phyloP scores from a whole-genome alignment of 2,329 filamentous ascomycete genomes.

The Exophiala spinifera region DNA sequence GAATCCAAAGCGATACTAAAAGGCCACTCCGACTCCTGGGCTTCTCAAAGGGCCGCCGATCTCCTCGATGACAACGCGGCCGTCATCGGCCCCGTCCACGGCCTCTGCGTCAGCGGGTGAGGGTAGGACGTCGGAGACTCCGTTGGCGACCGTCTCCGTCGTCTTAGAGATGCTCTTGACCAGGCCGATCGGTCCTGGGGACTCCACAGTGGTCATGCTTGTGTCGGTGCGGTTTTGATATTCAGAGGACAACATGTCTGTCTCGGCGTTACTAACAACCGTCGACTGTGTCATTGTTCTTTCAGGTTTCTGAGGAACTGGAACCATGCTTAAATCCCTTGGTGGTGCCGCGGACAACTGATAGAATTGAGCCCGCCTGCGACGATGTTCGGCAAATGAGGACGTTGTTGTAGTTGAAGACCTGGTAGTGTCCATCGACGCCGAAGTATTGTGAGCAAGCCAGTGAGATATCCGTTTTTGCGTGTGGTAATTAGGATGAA shows the following conservation, averaged over 20 bases:
- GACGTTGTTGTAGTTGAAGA: constrained; percentile 23
- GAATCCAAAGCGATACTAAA: not conserved
- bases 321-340: constrained; percentile 16
- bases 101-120: constrained; percentile 14
- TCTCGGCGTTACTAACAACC: constrained; percentile 25
- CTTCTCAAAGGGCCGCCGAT: constrained; percentile 24
- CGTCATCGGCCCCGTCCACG: constrained; percentile 10
- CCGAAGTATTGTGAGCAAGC: constrained; percentile 20
- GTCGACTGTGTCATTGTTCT: constrained; percentile 28
- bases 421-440: constrained; percentile 26
- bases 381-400: constrained; percentile 28
- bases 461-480: constrained; percentile 28
- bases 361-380: constrained; percentile 28
- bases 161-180: constrained; percentile 19
- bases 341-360: constrained; percentile 22
- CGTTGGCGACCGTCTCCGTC: constrained; percentile 19
- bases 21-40: constrained; percentile 26
- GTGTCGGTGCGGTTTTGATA: constrained; percentile 23
- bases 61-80: constrained; percentile 17
- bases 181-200: constrained; percentile 21
- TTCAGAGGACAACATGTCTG: constrained; percentile 22
- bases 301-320: constrained; percentile 17
- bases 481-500: constrained; percentile 22
- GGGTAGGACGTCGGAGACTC: constrained; percentile 19
- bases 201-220: constrained; percentile 21